Evolutionary conservation across 257 asterid genomes (phyloP), one percentile per base, ranked within the genome.

Genomic region (Nemophila menziesii): DNA sequence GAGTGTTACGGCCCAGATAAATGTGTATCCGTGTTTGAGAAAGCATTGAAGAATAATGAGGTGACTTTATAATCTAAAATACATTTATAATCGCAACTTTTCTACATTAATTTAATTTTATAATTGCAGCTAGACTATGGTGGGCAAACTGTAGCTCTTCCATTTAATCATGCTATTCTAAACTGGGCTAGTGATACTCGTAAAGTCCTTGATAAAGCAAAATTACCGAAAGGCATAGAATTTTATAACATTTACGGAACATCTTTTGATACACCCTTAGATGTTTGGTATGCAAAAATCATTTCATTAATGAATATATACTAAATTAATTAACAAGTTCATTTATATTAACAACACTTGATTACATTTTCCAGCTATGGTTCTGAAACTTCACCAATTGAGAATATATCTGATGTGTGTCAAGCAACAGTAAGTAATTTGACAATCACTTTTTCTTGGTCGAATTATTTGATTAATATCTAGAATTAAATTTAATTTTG

Each of bases 181-280:
- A 48, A 79, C 15, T 70, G 93, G 92, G 97, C 97, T 26, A 55
- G 65, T 44, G 81, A 58, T 42, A 86, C 97, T 37, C 80, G 86
- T 15, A 56, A 79, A 67, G 46, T 82, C 58, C 64, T 82, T 44
- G 50, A 70, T 34, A 52, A 56, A 56, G 64, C 77, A 56, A 73
- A 67, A 52, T 66, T 86, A 20, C 97, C 93, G 0, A 17, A 72
- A 21, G 93, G 85, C n/a, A 60, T 82, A 45, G 39, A 75, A 13
- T 82, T 82, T 73, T 86, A 82, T 69, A 86, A 68, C 82, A 77
- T 86, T 55, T 82, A 77, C 8, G 97, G 97, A 58, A 86, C 80
- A 62, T 69, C 82, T 22, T 57, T 49, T 22, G 97, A 79, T 62
- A 86, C 93, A 1, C 94, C 97, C 42, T 75, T 77, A 22, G 97